Evolutionary conservation across 2,329 filamentous ascomycete species (phyloP).

Genomic region (Exserohilum turcica): DNA sequence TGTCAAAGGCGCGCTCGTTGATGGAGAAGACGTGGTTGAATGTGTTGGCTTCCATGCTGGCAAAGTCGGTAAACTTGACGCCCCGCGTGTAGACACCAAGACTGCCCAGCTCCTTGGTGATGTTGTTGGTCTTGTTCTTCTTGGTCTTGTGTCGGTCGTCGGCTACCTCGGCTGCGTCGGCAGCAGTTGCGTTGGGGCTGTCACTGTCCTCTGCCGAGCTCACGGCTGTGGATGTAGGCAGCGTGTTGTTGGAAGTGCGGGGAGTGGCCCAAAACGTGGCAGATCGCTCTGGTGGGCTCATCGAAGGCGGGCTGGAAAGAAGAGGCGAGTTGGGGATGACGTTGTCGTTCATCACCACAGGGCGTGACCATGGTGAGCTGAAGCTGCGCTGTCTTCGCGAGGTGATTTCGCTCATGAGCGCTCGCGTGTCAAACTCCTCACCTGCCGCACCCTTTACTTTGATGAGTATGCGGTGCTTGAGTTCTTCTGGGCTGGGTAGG

Average conservation of each 20-base stretch:
- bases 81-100: constrained; percentile 79
- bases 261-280: constrained; percentile 55
- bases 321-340: constrained; percentile 56
- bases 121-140: constrained; percentile 75
- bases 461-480: constrained; percentile 83
- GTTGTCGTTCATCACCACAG: constrained; percentile 64
- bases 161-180: constrained; percentile 55
- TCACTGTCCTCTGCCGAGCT: constrained; percentile 81
- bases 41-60: constrained; percentile 75
- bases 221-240: constrained; percentile 58
- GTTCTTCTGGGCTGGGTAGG: constrained; percentile 83
- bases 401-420: constrained; percentile 42
- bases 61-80: constrained; percentile 85
- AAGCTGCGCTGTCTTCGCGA: constrained; percentile 66
- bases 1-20: constrained; percentile 85
- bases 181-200: constrained; percentile 60
- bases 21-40: constrained; percentile 97
- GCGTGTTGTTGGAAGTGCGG: constrained; percentile 60
- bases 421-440: constrained; percentile 49
- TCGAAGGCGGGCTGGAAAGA: constrained; percentile 59
- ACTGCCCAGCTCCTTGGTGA: constrained; percentile 78
- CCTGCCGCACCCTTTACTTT: constrained; percentile 84
- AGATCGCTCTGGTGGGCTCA: constrained; percentile 57
- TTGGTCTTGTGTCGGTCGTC: constrained; percentile 66
- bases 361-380: constrained; percentile 74